phyloP scores from a whole-genome alignment of 1,284 basidiomycete genomes.

The Ceratobasidium sp. region DNA sequence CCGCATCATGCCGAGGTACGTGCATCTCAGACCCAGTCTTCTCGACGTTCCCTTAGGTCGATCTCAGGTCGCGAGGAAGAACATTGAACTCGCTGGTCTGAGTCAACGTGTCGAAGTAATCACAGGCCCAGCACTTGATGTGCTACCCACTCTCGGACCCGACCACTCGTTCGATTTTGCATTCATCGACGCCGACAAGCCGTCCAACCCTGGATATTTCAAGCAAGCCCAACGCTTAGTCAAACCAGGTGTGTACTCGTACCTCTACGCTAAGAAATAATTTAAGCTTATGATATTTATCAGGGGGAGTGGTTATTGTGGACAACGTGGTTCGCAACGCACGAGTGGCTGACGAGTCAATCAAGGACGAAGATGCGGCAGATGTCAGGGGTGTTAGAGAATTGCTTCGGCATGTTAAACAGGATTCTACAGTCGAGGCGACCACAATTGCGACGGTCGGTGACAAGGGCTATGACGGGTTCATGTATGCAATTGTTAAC shows the following conservation, averaged over 20 bases:
- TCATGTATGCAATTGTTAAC: slow-evolving; percentile 60
- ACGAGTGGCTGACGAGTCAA: slow-evolving; percentile 58
- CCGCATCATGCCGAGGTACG: slow-evolving; percentile 62
- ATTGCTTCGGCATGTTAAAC: slow-evolving; percentile 62
- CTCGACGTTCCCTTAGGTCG: neutral
- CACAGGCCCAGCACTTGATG: slow-evolving; percentile 63
- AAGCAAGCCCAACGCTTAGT: slow-evolving; percentile 66
- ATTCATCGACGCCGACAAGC: slow-evolving; percentile 73
- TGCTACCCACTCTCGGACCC: slow-evolving; percentile 58
- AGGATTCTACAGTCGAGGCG: slow-evolving; percentile 66
- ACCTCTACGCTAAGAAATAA: neutral
- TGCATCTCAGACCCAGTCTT: neutral
- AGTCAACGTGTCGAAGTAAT: slow-evolving; percentile 61
- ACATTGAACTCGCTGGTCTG: slow-evolving; percentile 63
- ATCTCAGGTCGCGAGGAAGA: slow-evolving; percentile 63
- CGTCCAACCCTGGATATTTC: slow-evolving; percentile 61
- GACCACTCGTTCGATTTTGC: slow-evolving; percentile 64
- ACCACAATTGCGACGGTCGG: slow-evolving; percentile 70
- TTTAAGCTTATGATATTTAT: neutral
- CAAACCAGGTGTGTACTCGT: slow-evolving; percentile 65
- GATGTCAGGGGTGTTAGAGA: slow-evolving; percentile 61
- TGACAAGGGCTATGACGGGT: slow-evolving; percentile 70
- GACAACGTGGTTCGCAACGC: slow-evolving; percentile 71
- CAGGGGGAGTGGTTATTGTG: slow-evolving; percentile 59
- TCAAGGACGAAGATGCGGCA: slow-evolving; percentile 50